These are phyloP conservation scores for Furculomyces boomerangus DNA, from an alignment of 371 early-diverging fungal species.

Conservation along the genomic window DNA sequence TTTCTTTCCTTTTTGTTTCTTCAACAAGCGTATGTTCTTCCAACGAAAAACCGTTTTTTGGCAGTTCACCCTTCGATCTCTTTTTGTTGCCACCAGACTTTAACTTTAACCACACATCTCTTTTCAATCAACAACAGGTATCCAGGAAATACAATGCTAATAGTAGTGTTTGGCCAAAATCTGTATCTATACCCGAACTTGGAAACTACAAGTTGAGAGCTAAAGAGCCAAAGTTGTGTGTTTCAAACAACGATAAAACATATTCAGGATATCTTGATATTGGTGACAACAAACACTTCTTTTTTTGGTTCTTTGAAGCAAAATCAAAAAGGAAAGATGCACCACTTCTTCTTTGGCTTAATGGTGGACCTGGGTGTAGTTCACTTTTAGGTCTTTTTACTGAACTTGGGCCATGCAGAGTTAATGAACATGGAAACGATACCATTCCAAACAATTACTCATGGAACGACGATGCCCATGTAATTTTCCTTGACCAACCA, in stretches of 20 bases:
- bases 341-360: conserved; percentile 54
- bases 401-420: conserved; percentile 59
- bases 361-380: conserved; percentile 69
- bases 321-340: conserved; percentile 39
- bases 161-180: neutral
- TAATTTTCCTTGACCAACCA: conserved; percentile 66
- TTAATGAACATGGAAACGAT: conserved; percentile 36
- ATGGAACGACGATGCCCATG: conserved; percentile 57
- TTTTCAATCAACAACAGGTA: too few relatives aligned
- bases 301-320: conserved; percentile 66
- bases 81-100: too few relatives aligned
- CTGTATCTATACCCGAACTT: conserved; percentile 28
- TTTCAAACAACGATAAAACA: conserved; percentile 43
- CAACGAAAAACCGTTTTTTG: too few relatives aligned
- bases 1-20: too few relatives aligned
- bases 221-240: conserved; percentile 56
- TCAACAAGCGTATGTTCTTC: too few relatives aligned
- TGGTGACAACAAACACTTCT: conserved; percentile 42
- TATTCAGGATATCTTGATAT: conserved; percentile 59
- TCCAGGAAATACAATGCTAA: too few relatives aligned
- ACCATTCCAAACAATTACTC: conserved; percentile 32
- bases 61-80: too few relatives aligned
- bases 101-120: too few relatives aligned
- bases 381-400: conserved; percentile 50
- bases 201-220: conserved; percentile 51